phyloP scores from a whole-genome alignment of 768 basidiomycete genomes.

The Zangia roseola region DNA sequence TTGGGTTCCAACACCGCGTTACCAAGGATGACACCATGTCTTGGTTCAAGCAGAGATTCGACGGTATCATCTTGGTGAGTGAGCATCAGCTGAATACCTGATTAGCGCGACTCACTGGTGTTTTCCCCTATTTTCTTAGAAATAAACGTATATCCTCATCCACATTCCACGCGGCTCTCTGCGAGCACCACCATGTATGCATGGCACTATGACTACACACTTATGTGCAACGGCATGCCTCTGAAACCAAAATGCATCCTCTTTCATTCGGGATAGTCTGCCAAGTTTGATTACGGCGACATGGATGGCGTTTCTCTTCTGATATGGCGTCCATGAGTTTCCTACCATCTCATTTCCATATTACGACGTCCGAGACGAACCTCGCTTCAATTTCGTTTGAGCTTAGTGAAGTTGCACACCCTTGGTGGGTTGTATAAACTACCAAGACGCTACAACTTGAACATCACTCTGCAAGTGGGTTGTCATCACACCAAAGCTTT shows the following conservation, averaged over 20 bases:
- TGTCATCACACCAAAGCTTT: no score
- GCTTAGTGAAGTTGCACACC: no score
- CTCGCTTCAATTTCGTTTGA: no score
- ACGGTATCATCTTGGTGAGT: conserved; percentile 92
- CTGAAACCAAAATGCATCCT: conserved; percentile 22
- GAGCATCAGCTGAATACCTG: no score
- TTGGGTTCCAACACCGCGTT: conserved; percentile 88
- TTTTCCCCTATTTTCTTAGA: conserved; percentile 17
- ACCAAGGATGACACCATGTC: conserved; percentile 95
- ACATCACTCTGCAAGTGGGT: no score
- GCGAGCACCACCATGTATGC: conserved; percentile 18
- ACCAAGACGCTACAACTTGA: no score
- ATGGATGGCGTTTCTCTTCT: no score
- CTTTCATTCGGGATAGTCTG: neutral
- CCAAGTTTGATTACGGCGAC: no score
- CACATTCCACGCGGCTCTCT: neutral
- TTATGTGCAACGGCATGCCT: conserved; percentile 25
- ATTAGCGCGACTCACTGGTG: neutral
- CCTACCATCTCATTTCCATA: no score
- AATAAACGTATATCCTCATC: conserved; percentile 22
- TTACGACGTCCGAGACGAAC: no score
- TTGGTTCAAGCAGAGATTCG: conserved; percentile 99
- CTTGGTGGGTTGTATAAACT: no score
- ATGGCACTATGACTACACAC: conserved; percentile 25
- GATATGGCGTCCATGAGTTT: no score